Evolutionary conservation across 371 early-diverging fungal species (phyloP), one percentile per base, ranked within the genome.

Genomic region (Mucor mucedo): DNA sequence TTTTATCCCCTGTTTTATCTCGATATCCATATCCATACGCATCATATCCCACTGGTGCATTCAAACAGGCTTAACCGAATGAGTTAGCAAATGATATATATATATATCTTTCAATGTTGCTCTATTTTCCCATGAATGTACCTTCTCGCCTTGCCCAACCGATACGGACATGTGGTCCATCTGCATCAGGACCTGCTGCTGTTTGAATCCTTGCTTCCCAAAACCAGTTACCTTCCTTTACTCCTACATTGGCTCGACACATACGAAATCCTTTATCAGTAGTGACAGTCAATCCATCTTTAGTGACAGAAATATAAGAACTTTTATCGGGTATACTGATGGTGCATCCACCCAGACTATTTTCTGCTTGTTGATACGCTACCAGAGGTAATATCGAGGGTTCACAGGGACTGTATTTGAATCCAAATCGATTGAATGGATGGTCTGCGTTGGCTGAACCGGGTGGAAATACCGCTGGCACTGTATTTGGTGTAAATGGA

Each of bases 31-130:
- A 90, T 45, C 87, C 80, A 62, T 87, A 89, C 21, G 77, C 87
- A 66, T 90, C 90, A 66, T 87, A 88, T 2, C 90, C 90, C 38
- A 89, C 87, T 9, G 90, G 90, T 1, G 87, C 87, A 64, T 88
- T 84, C 14, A 86, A 59, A 59, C 85, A 86, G 5, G 87, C 89
- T 87, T 21, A 21, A 21, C 21, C 21, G 21, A 21, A 21, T 21
- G 21, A 21, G 21, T 21, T 21, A 21, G 21, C 21, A 21, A 21
- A 21, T 21, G 21, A 21, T 21, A 21, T 21, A 21, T 21, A 0
- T 21, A 21, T 21, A 21, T 21, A 21, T 21, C 21, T 21, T 21
- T 21, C 21, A 21, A 21, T 21, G 21, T 21, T 21, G 21, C 21
- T 21, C 21, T 21, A 21, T 21, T 21, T 0, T 21, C 21, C 21